These are phyloP conservation scores for Aspergillus viridinutans DNA, from an alignment of 2,329 filamentous ascomycete genomes.

Conservation along the genomic window DNA sequence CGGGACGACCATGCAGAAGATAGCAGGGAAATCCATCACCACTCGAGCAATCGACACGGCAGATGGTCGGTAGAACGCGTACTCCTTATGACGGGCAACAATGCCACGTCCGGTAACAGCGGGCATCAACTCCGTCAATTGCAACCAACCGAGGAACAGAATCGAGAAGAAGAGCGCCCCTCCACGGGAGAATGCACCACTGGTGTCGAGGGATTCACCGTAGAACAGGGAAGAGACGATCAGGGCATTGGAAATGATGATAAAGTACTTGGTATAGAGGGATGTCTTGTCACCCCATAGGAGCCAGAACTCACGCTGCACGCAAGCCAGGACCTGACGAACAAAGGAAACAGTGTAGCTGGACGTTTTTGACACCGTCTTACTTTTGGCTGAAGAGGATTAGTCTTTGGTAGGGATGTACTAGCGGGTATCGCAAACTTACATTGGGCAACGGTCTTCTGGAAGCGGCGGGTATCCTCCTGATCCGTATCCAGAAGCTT, in stretches of 20 bases:
- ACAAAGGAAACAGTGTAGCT: slow-evolving; percentile 72
- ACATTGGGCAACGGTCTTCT: slow-evolving; percentile 59
- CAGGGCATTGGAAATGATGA: slow-evolving; percentile 68
- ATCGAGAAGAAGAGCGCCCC: slow-evolving; percentile 65
- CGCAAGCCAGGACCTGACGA: slow-evolving; percentile 59
- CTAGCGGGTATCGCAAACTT: slow-evolving; percentile 24
- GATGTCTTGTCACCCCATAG: slow-evolving; percentile 70
- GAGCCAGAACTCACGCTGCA: slow-evolving; percentile 72
- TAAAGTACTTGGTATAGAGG: slow-evolving; percentile 73
- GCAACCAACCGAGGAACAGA: slow-evolving; percentile 65
- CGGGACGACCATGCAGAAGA: slow-evolving; percentile 55
- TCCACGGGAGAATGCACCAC: slow-evolving; percentile 60
- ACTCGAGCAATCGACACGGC: slow-evolving; percentile 61
- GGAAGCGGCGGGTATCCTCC: slow-evolving; percentile 61
- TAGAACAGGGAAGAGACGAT: slow-evolving; percentile 79
- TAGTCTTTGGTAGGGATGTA: background rate
- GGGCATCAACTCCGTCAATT: slow-evolving; percentile 73
- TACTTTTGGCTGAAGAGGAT: slow-evolving; percentile 48
- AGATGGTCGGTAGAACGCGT: slow-evolving; percentile 66
- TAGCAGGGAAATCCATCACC: slow-evolving; percentile 59
- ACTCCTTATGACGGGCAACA: slow-evolving; percentile 63
- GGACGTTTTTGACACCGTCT: slow-evolving; percentile 63
- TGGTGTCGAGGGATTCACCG: slow-evolving; percentile 56
- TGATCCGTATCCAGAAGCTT: slow-evolving; percentile 55
- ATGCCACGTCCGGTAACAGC: slow-evolving; percentile 68